phyloP scores from a whole-genome alignment of 2,329 filamentous ascomycete genomes.

The Exophiala bonariae region DNA sequence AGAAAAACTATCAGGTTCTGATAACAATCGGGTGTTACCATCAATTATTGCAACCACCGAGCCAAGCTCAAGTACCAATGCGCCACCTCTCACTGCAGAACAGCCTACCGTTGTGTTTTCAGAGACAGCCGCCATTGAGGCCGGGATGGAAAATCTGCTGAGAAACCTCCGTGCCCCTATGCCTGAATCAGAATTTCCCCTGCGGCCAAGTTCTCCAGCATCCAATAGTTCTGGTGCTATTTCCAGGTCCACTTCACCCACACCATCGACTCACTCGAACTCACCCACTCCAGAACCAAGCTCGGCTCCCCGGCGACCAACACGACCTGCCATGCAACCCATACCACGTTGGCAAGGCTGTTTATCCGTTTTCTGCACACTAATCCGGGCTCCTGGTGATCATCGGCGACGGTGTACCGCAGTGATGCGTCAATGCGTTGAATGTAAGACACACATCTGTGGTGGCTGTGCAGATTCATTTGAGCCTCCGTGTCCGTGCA shows the following conservation, averaged over 20 bases:
- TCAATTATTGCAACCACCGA: neutral
- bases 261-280: constrained; percentile 41
- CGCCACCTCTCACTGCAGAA: neutral
- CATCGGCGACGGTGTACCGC: constrained; percentile 46
- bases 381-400: constrained; percentile 43
- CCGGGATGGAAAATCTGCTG: constrained; percentile 7
- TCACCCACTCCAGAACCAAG: constrained; percentile 41
- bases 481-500: constrained; percentile 26
- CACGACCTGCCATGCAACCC: constrained; percentile 5
- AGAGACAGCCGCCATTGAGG: constrained; percentile 1
- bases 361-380: constrained; percentile 49
- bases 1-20: neutral
- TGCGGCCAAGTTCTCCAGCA: constrained; percentile 26
- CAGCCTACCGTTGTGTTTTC: neutral
- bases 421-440: constrained; percentile 44
- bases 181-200: constrained; percentile 26
- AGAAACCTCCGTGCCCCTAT: constrained; percentile 11
- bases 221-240: constrained; percentile 36
- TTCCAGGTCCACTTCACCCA: constrained; percentile 37
- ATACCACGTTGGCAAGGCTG: constrained; percentile 47
- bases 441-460: constrained; percentile 48
- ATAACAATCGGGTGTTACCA: too few species aligned
- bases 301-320: constrained; percentile 27
- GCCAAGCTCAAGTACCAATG: neutral
- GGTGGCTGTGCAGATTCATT: constrained; percentile 40